Conservation (phyloP, 164 flowering plant species). For the Liriodendron chinense region DNA sequence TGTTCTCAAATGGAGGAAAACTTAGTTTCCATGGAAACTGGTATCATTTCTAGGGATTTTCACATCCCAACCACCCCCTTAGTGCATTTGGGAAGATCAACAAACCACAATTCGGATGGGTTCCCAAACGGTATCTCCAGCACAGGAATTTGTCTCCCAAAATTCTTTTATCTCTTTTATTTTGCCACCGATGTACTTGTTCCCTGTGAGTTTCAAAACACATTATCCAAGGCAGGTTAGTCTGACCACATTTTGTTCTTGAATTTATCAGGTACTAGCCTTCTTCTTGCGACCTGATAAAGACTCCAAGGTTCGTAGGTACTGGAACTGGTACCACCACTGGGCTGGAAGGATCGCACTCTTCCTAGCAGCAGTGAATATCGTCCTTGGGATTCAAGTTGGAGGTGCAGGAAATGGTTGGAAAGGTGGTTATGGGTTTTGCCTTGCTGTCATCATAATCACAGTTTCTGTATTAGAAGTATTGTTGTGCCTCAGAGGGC, state of each 20-base stretch:
- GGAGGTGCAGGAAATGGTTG: slow-evolving; percentile 48
- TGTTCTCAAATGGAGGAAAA: too few relatives aligned
- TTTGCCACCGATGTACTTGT: too few relatives aligned
- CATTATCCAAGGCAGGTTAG: too few relatives aligned
- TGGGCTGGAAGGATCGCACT: slow-evolving; percentile 69
- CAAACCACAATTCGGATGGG: too few relatives aligned
- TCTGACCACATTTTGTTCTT: slow-evolving; percentile 8
- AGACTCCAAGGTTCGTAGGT: slow-evolving; percentile 56
- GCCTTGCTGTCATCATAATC: slow-evolving; percentile 37
- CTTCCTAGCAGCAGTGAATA: slow-evolving; percentile 61
- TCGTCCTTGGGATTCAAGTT: slow-evolving; percentile 53
- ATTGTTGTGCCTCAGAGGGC: slow-evolving; percentile 29
- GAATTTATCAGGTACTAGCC: slow-evolving; percentile 53
- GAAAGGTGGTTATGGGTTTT: slow-evolving; percentile 68
- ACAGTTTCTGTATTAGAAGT: slow-evolving; percentile 56
- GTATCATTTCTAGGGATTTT: too few relatives aligned
- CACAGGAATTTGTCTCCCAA: too few relatives aligned
- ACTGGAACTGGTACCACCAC: slow-evolving; percentile 81
- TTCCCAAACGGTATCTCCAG: too few relatives aligned
- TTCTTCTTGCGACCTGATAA: slow-evolving; percentile 58
- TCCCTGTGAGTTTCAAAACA: too few relatives aligned
- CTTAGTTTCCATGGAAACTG: too few relatives aligned
- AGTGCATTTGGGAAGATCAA: too few relatives aligned
- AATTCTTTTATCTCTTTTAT: too few relatives aligned
- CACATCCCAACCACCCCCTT: too few relatives aligned